Conservation (phyloP, 2,329 filamentous ascomycete species). For the Talaromyces sp. region DNA sequence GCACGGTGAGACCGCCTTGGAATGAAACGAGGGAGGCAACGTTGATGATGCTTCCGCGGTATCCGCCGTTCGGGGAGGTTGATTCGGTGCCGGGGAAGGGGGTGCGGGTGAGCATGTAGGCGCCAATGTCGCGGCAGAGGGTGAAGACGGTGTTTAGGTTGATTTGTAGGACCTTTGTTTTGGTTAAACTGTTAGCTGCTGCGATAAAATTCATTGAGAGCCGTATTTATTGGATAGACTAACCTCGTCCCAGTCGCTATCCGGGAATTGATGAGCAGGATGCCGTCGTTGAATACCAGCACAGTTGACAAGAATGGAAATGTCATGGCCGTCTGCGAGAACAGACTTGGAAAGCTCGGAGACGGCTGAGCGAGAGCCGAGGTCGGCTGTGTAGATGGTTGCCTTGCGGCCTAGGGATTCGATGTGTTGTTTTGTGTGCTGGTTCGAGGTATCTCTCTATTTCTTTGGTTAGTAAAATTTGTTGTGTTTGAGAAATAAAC, state of each 20-base stretch:
- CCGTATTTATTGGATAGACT: too few relatives aligned
- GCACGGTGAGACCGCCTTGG: slow-evolving; percentile 76
- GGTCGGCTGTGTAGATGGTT: slow-evolving; percentile 39
- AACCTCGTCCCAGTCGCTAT: slow-evolving; percentile 68
- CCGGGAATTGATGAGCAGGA: slow-evolving; percentile 68
- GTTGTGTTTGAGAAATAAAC: neutral
- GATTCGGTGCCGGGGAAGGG: slow-evolving; percentile 7
- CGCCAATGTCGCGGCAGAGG: slow-evolving; percentile 12
- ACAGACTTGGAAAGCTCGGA: slow-evolving; percentile 34
- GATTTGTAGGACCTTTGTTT: slow-evolving; percentile 65
- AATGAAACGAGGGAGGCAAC: slow-evolving; percentile 70
- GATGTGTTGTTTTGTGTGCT: slow-evolving; percentile 37
- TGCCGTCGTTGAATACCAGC: slow-evolving; percentile 80
- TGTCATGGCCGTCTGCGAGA: slow-evolving; percentile 45
- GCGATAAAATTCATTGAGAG: too few relatives aligned
- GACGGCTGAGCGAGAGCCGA: slow-evolving; percentile 36
- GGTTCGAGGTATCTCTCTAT: slow-evolving; percentile 50
- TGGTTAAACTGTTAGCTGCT: too few relatives aligned
- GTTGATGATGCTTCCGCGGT: slow-evolving; percentile 59
- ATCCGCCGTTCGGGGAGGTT: slow-evolving; percentile 15
- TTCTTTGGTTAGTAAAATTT: neutral
- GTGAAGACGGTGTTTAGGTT: slow-evolving; percentile 58
- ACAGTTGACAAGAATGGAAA: slow-evolving; percentile 79
- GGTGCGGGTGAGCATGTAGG: slow-evolving; percentile 22
- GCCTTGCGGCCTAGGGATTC: slow-evolving; percentile 34